Percentiles rank a stretch among this genome's conserved stretches.
phyloP scores from a whole-genome alignment of 1,139 yeast species.

The Pichia sp. region DNA sequence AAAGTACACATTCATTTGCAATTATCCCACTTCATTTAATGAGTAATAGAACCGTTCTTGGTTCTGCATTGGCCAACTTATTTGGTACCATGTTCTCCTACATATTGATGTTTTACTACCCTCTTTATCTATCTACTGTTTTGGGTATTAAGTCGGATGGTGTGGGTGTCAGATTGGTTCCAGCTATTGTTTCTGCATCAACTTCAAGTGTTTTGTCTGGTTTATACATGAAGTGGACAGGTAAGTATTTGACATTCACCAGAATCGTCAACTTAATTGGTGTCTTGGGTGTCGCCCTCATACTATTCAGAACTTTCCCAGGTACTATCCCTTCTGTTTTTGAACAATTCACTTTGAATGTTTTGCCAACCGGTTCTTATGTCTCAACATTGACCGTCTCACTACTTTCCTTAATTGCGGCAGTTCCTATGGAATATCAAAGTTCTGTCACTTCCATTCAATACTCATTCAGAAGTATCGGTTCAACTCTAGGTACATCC shows the following conservation, averaged over 20 bases:
- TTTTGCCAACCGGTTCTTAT: constrained; percentile 43
- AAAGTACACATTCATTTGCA: constrained; percentile 33
- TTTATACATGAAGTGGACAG: constrained; percentile 37
- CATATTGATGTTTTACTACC: constrained; percentile 34
- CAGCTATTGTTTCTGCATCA: constrained; percentile 35
- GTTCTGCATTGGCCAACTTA: constrained; percentile 40
- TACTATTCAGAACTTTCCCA: constrained; percentile 26
- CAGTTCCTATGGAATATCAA: constrained; percentile 48
- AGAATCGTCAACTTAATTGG: constrained; percentile 28
- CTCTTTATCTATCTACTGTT: constrained; percentile 35
- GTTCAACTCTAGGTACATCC: constrained; percentile 53
- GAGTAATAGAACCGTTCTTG: constrained; percentile 35
- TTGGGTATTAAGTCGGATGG: constrained; percentile 32
- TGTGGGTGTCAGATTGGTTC: constrained; percentile 39
- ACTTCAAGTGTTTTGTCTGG: constrained; percentile 36
- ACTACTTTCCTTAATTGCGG: constrained; percentile 48
- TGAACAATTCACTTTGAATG: constrained; percentile 37
- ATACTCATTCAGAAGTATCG: constrained; percentile 54
- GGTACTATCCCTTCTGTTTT: constrained; percentile 24
- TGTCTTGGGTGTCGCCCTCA: constrained; percentile 26
- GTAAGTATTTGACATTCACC: constrained; percentile 33
- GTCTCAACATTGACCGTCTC: constrained; percentile 49
- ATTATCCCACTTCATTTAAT: constrained; percentile 36
- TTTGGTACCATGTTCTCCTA: constrained; percentile 38
- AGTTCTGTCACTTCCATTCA: constrained; percentile 56